These are phyloP conservation scores for Aspergillus calidoustus DNA, from an alignment of 2,329 filamentous ascomycete species.

Conservation along the genomic window DNA sequence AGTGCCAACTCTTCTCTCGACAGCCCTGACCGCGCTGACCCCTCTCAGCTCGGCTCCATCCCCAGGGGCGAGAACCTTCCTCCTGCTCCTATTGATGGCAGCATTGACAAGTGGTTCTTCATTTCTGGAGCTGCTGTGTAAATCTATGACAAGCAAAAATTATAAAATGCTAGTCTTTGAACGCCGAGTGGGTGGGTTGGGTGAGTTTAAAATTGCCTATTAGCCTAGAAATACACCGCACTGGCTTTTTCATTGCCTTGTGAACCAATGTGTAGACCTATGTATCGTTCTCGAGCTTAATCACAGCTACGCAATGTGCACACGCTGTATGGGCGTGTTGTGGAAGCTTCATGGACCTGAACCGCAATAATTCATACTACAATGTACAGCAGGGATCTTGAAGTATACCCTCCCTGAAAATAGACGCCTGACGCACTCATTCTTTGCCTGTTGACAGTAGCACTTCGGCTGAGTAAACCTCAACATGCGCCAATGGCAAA, in stretches of 20 bases:
- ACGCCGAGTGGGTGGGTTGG: conserved; percentile 18
- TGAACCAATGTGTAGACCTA: background rate
- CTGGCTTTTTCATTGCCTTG: background rate
- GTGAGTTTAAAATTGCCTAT: conserved; percentile 15
- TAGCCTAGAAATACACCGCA: conserved; percentile 8
- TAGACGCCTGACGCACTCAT: background rate
- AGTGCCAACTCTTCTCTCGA: conserved; percentile 82
- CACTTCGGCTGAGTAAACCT: background rate
- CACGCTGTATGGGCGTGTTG: no score
- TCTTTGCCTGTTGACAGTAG: background rate
- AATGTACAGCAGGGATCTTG: background rate
- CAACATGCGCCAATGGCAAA: background rate
- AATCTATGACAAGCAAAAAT: conserved; percentile 35
- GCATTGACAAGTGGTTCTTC: conserved; percentile 99
- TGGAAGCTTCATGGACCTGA: background rate
- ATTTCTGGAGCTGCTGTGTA: conserved; percentile 94
- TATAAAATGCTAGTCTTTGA: conserved; percentile 33
- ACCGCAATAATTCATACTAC: background rate
- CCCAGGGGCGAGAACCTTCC: conserved; percentile 78
- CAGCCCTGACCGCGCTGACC: conserved; percentile 73
- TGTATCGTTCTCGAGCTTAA: background rate
- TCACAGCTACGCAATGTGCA: background rate
- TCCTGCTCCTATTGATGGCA: conserved; percentile 88
- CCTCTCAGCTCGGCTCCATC: conserved; percentile 74
- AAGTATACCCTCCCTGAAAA: background rate